phyloP scores from a whole-genome alignment of 768 basidiomycete genomes.

The Candolleomyces efflorescens region DNA sequence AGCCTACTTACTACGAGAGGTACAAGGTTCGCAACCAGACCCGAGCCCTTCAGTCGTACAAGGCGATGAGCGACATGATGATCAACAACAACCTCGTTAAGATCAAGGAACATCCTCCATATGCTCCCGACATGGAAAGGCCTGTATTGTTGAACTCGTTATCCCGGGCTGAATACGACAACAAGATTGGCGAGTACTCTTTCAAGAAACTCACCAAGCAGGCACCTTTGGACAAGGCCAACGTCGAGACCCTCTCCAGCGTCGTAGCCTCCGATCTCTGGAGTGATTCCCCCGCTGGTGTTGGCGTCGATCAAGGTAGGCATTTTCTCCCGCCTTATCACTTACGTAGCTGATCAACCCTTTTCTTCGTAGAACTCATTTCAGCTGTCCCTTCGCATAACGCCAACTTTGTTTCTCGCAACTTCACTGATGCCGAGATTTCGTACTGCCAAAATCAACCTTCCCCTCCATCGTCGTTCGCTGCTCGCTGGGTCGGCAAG shows the following conservation, averaged over 20 bases:
- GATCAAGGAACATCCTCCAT: conserved; percentile 93
- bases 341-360: conserved; percentile 7
- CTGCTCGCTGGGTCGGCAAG: conserved; percentile 96
- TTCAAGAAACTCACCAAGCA: conserved; percentile 64
- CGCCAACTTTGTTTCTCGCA: conserved; percentile 80
- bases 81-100: conserved; percentile 89
- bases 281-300: conserved; percentile 54
- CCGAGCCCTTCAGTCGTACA: conserved; percentile 73
- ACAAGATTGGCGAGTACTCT: conserved; percentile 83
- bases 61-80: conserved; percentile 95
- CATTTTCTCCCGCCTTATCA: background rate
- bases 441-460: conserved; percentile 86
- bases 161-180: conserved; percentile 77
- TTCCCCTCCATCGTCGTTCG: conserved; percentile 85
- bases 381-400: conserved; percentile 88
- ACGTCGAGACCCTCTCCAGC: conserved; percentile 61
- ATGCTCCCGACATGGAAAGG: conserved; percentile 78
- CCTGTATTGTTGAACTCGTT: conserved; percentile 89
- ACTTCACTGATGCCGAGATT: conserved; percentile 90
- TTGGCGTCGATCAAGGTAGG: conserved; percentile 88
- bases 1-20: conserved; percentile 70
- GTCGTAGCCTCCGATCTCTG: conserved; percentile 38
- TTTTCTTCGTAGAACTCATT: conserved; percentile 65
- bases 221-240: conserved; percentile 55
- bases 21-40: conserved; percentile 67